Base-by-base conservation (phyloP, 805 yeast species). In the Nematodospora valgi region DNA sequence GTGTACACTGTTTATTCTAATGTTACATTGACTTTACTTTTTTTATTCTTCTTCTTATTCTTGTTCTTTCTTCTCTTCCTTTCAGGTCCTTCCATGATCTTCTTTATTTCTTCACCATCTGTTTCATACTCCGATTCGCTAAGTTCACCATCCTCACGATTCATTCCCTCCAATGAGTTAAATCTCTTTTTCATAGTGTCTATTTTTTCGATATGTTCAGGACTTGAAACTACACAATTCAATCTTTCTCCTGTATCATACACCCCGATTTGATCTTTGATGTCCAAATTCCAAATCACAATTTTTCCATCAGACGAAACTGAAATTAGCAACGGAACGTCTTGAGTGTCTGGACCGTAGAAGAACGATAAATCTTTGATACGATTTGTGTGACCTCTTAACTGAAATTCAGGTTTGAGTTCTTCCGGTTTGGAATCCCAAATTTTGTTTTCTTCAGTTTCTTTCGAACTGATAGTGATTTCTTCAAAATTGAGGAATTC, bases 281-380 rank as follows among this genome's bases (percentile, higher is more conserved):
- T 50, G 2, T 46, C 28, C 13, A 68, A 45, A 54, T 89, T 83
- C 96, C 97, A 91, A 3, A 91, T 84, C 6, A 93, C 95, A 34
- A 91, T 82, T 50, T 77, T 84, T 17, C 98, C 98, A 58, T 91
- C 98, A 0, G 97, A 86, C 0, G 96, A 86, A 9, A 88, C 86
- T 2, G 95, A 82, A 0, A 86, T 73, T 51, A 93, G 58, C 51
- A 72, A 83, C 4, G 69, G 68, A 15, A 52, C 44, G 17, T 45
- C 49, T 27, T 43, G 37, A 18, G 68, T 56, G 13, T 64, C 68
- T 10, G 70, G 66, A 23, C 66, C 61, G 17, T 51, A 46, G 48
- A 70, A 73, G 31, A 79, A 66, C 13, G 78, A 64, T 47, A 93
- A 70, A 44, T 81, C 95, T 60, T 91, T 91, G 27, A 91, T 82